These are phyloP conservation scores for Piper longum DNA, from an alignment of 164 flowering plant genomes.

Conservation along the genomic window DNA sequence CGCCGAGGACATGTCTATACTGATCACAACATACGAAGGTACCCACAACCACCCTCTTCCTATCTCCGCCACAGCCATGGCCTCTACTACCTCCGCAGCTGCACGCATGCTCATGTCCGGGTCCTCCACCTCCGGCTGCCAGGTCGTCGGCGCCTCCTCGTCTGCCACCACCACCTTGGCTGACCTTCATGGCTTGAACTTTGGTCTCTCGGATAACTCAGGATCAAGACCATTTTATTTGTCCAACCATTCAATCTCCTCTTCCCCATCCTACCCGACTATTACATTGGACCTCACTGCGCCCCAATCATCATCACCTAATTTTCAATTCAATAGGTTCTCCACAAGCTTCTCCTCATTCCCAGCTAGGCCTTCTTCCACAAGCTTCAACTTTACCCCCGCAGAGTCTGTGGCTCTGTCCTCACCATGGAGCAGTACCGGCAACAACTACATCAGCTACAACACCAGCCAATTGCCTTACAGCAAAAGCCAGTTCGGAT, in stretches of 20 bases:
- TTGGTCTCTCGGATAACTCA: conserved; percentile 37
- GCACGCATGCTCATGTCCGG: conserved; percentile 76
- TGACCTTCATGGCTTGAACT: conserved; percentile 44
- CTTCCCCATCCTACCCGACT: conserved; percentile 54
- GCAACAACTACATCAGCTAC: conserved; percentile 16
- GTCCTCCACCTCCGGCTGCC: conserved; percentile 22
- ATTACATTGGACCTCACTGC: conserved; percentile 89
- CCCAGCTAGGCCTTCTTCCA: conserved; percentile 24
- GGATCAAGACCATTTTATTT: conserved; percentile 40
- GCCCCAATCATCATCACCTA: conserved; percentile 20
- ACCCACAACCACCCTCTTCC: conserved; percentile 86
- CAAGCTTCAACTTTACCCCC: conserved; percentile 52
- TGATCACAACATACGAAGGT: conserved; percentile 93
- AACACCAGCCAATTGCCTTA: conserved; percentile 16
- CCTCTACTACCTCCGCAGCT: conserved; percentile 91
- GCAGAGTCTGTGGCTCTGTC: conserved; percentile 26
- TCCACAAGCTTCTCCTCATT: background rate
- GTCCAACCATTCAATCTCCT: conserved; percentile 38
- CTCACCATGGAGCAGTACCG: conserved; percentile 18
- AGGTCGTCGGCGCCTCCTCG: conserved; percentile 1
- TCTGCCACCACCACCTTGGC: conserved; percentile 10
- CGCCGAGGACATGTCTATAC: conserved; percentile 69
- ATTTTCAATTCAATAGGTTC: conserved; percentile 11
- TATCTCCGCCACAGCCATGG: conserved; percentile 80
- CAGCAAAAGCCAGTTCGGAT: conserved; percentile 19